Evolutionary conservation across 495 filamentous ascomycete genomes (phyloP), one percentile per base, ranked within the genome.

Genomic region (Penicillium manginii): DNA sequence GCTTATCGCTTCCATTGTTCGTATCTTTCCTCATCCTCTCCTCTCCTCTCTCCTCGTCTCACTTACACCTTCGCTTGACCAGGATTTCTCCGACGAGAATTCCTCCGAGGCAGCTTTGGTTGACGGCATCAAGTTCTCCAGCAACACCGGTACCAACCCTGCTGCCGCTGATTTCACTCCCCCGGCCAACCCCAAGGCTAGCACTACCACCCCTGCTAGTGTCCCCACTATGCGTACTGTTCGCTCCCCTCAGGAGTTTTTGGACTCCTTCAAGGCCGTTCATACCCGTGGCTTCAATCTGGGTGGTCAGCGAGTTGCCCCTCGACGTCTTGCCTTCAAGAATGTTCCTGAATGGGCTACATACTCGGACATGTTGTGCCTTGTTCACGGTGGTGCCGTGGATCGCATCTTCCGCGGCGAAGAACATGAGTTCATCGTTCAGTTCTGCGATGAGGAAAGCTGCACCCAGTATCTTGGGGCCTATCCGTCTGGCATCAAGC

Each of bases 381-480:
- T 83, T 4, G 64, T 82, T 4, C 73, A 76, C 47, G 79, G 78
- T 7, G 81, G 80, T 15, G 35, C 63, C 12, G 51, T 84, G 18
- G 81, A 83, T 47, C 71, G 69, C 17, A 19, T 43, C 40, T 43
- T 43, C 40, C n/a, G 7, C 40, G 35, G 12, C 40, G 17, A 9
- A 19, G 40, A 43, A n/a, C 15, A 18, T 4, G 40, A 43, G 19
- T 17, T 43, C 5, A 7, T 19, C n/a, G 40, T 43, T 43, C 40
- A 43, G n/a, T 43, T 43, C 40, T 43, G 40, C 17, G 40, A 43
- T 4, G 55, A 58, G 18, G 35, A 15, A 1, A 33, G 33, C 31
- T 66, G 63, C 50, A 2, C 47, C 3, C 14, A 37, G 11, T 66
- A 66, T 18, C 10, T 32, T 19, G 50, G 52, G 1, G 18, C 37